phyloP scores from a whole-genome alignment of 495 filamentous ascomycete species.

The Chlorociboria aeruginascens region DNA sequence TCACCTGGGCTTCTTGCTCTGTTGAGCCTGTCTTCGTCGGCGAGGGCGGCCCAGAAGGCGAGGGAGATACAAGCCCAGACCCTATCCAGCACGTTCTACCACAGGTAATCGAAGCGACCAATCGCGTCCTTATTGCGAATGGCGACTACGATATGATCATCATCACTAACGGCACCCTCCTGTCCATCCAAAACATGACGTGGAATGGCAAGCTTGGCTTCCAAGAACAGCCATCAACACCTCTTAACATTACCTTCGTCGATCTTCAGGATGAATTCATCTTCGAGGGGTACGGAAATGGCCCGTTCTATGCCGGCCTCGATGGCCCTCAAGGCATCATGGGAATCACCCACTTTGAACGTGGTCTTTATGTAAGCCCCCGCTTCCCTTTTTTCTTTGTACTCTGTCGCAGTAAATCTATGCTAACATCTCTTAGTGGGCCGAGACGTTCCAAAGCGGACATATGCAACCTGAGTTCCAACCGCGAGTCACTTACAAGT shows the following conservation, averaged over 20 bases:
- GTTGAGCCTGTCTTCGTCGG: constrained; percentile 32
- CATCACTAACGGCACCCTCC: constrained; percentile 47
- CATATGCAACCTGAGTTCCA: constrained; percentile 46
- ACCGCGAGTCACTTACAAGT: constrained; percentile 43
- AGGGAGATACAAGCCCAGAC: constrained; percentile 16
- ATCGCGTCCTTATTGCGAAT: constrained; percentile 46
- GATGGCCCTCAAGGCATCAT: constrained; percentile 22
- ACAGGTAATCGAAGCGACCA: constrained; percentile 48
- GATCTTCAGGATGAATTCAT: constrained; percentile 21
- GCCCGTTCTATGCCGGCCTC: neutral
- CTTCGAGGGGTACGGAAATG: constrained; percentile 23
- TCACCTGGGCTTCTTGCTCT: constrained; percentile 34
- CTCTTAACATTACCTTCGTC: constrained; percentile 23
- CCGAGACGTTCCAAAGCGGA: constrained; percentile 37
- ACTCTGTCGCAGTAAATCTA: too few species aligned
- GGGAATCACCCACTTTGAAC: constrained; percentile 25
- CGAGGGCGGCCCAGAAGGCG: constrained; percentile 2
- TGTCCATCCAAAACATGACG: constrained; percentile 58
- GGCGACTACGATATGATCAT: constrained; percentile 51
- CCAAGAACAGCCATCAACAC: constrained; percentile 28
- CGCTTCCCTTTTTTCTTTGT: too few species aligned
- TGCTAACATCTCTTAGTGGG: constrained; percentile 11
- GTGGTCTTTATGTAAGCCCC: constrained; percentile 14
- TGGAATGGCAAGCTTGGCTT: constrained; percentile 56
- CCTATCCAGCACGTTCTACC: constrained; percentile 35